Conservation (phyloP, 352 stramenopile genomes). For the Phytophthora sansomeana region DNA sequence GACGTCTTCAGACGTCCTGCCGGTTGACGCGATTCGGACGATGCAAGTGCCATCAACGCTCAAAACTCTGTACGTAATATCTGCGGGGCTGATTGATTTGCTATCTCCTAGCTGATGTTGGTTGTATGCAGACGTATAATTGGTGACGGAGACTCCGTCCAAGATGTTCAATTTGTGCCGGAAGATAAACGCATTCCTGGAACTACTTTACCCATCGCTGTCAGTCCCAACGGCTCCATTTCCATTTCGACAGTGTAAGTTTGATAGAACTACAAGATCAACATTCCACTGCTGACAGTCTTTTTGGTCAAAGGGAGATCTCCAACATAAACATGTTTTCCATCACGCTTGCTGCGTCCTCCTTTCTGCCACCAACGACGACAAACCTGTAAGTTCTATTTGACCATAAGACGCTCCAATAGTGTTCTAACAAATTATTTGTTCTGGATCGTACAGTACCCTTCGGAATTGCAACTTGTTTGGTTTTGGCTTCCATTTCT, state of each 20-base stretch:
- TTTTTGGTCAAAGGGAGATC: conserved; percentile 30
- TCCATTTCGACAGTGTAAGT: conserved; percentile 42
- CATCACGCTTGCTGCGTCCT: conserved; percentile 31
- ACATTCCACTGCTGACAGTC: no score
- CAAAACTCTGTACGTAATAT: conserved; percentile 32
- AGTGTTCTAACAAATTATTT: not conserved
- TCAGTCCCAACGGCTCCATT: conserved; percentile 12
- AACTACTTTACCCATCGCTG: conserved; percentile 33
- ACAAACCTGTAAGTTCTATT: conserved; percentile 34
- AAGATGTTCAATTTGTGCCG: conserved; percentile 37
- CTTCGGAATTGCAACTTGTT: conserved; percentile 54
- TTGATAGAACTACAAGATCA: no score
- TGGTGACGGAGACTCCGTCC: conserved; percentile 24
- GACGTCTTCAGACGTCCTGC: conserved; percentile 26
- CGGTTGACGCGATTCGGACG: conserved; percentile 38
- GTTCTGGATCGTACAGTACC: conserved; percentile 30
- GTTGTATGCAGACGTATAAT: conserved; percentile 31
- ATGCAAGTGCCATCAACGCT: conserved; percentile 38
- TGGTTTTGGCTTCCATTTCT: conserved; percentile 48
- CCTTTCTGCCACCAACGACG: conserved; percentile 38
- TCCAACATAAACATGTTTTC: conserved; percentile 47
- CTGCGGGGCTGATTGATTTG: not conserved
- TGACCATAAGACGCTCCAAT: not conserved
- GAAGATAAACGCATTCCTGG: conserved; percentile 37
- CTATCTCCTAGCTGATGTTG: not conserved